Conservation (phyloP, 1,139 yeast genomes). For the Yarrowia galli region DNA sequence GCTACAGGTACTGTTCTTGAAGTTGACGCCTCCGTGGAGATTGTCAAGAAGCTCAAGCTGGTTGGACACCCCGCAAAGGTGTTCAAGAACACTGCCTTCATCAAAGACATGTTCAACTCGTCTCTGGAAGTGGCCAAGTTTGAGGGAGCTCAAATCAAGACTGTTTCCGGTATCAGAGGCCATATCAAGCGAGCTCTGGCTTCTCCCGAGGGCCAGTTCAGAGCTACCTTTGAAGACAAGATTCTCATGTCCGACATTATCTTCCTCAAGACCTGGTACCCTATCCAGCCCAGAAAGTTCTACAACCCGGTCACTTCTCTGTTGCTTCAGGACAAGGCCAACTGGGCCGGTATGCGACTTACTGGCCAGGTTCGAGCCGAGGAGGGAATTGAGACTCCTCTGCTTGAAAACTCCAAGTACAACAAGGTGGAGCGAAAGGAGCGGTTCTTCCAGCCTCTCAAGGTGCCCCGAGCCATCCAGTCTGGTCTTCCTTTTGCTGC, state of each 20-base stretch:
- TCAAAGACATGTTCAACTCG: constrained; percentile 94
- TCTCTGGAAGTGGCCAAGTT: constrained; percentile 95
- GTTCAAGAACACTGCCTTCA: constrained; percentile 94
- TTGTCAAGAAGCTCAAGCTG: constrained; percentile 92
- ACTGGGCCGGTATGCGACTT: constrained; percentile 96
- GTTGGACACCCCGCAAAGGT: constrained; percentile 95
- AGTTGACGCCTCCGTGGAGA: constrained; percentile 84
- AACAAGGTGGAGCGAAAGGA: constrained; percentile 85
- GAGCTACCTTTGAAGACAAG: constrained; percentile 99
- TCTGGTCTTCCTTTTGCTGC: constrained; percentile 87
- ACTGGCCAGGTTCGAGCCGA: constrained; percentile 94
- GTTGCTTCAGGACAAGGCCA: constrained; percentile 72
- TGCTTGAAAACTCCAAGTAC: constrained; percentile 66
- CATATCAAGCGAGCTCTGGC: constrained; percentile 94
- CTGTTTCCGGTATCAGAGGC: constrained; percentile 97
- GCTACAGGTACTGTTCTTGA: constrained; percentile 98
- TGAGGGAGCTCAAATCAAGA: constrained; percentile 96
- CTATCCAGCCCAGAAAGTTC: constrained; percentile 85
- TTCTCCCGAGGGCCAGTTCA: constrained; percentile 94
- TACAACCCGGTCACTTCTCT: constrained; percentile 96
- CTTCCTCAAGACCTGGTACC: constrained; percentile 95
- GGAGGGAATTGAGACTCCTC: constrained; percentile 68
- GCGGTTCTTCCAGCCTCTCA: constrained; percentile 84
- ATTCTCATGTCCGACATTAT: constrained; percentile 87
- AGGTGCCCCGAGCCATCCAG: constrained; percentile 81